Base-by-base conservation (phyloP, 495 filamentous ascomycete genomes). In the Penicillium manginii region DNA sequence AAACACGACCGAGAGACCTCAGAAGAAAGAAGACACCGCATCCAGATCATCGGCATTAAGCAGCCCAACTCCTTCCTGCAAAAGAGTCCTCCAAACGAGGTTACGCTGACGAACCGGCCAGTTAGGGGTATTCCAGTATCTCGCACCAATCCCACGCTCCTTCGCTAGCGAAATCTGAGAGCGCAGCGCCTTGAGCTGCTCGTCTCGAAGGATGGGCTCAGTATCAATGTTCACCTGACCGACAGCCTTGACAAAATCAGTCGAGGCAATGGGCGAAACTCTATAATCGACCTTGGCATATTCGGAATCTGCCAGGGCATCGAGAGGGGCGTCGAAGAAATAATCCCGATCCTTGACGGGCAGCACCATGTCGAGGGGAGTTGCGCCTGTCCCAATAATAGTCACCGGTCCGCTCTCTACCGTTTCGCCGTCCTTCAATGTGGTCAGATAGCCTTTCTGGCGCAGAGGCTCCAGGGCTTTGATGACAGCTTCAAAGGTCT, bases 21-120 rank as follows among this genome's bases (percentile, higher is more conserved):
- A 78, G 39, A 78, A 78, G 32, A 67, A 78, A 22, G 69, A 61
- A 7, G 77, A 69, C 23, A 80, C 85, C 35, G 74, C 83, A 59
- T 82, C 72, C 40, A 96, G 66, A 72, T 94, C 89, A 77, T 96
- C 91, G 0, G 86, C 90, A 73, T 92, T 93, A 50, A 96, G 71
- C 40, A 92, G 73, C 48, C 86, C 84, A 11, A 88, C 86, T 0
- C 89, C 89, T 61, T 91, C 88, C 35, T 75, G 69, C 19, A 89
- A 71, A 32, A 94, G 69, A 3, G 83, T 79, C 60, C 83, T 72
- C 90, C 90, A 93, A 22, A 93, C 74, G 15, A 79, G 72, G 70
- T 92, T 88, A 37, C 89, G 77, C 39, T 81, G 63, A n/a, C 84
- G 77, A 23, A 88, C 72, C 54, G 57, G 90, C 82, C 86, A 91